These are phyloP conservation scores for Yamadazyma siamensis DNA, from an alignment of 1,139 yeast species.

Conservation along the genomic window DNA sequence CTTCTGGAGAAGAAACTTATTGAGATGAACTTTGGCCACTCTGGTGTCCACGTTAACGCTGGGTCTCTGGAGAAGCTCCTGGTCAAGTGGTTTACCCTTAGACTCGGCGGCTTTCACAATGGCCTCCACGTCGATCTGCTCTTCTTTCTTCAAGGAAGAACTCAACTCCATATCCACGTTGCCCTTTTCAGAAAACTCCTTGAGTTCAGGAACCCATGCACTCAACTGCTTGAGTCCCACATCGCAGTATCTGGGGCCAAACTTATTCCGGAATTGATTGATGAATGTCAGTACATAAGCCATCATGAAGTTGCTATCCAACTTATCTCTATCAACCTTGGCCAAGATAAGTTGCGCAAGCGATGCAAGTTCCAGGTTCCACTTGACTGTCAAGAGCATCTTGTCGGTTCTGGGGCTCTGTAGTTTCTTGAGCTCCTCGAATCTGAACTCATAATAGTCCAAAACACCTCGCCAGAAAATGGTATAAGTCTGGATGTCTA, in stretches of 20 bases:
- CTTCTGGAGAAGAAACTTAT: slow-evolving; percentile 30
- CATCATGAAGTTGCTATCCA: slow-evolving; percentile 28
- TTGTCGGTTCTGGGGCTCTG: slow-evolving; percentile 19
- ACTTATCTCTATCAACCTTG: slow-evolving; percentile 14
- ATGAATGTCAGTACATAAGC: slow-evolving; percentile 30
- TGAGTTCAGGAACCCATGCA: slow-evolving; percentile 35
- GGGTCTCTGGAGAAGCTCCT: not conserved
- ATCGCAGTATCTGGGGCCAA: slow-evolving; percentile 25
- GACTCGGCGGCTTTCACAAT: not conserved
- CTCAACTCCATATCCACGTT: slow-evolving; percentile 4
- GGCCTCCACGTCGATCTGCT: not conserved
- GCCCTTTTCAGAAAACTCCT: slow-evolving; percentile 13
- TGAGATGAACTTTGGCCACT: slow-evolving; percentile 12
- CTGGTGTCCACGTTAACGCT: not conserved
- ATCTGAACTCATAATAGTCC: slow-evolving; percentile 18
- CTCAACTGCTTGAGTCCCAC: slow-evolving; percentile 27
- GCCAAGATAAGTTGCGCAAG: slow-evolving; percentile 26
- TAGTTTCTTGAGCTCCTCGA: slow-evolving; percentile 13
- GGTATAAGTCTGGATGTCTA: slow-evolving; percentile 40
- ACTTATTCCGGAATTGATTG: slow-evolving; percentile 22
- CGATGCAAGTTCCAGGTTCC: slow-evolving; percentile 26
- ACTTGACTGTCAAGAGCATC: slow-evolving; percentile 20
- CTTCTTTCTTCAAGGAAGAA: slow-evolving; percentile 1
- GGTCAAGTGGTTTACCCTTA: not conserved
- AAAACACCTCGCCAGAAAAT: slow-evolving; percentile 38